Evolutionary conservation across 768 basidiomycete species (phyloP), one percentile per base, ranked within the genome.

Genomic region (Kwoniella sp.): DNA sequence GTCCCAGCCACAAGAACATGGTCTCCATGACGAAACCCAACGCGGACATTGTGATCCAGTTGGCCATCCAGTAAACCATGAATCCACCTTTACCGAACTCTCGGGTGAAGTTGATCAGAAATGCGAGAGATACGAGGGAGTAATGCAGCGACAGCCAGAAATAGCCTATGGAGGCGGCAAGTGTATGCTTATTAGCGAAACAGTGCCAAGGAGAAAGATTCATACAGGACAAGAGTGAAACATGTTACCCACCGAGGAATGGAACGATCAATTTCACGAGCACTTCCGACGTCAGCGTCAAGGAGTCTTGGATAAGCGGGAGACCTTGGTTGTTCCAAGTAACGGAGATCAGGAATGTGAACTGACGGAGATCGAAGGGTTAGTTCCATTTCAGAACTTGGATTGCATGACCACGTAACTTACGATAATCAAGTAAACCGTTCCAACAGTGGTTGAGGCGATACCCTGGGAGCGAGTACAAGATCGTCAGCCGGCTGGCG

Each of bases 41-140:
- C 0, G 69, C 74, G 21, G 67, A 55, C 66, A 70, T 70, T 10
- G 72, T 71, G 27, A 72, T 60, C 55, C 66, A 79, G 49, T 76
- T 72, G 19, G 58, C 63, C 68, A 73, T 60, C 79, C 79, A 80
- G 64, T 77, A 80, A 13, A 79, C 37, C 26, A 73, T 68, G 63
- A 80, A 81, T 24, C 79, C 79, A 36, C 71, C 72, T 25, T 71
- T 53, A 1, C 77, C 76, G 50, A 68, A 77, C 50, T 69, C 67
- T 22, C 72, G 50, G 27, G 60, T 68, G 60, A 80, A 79, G 46
- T 69, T 52, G 27, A 79, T 70, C 1, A 63, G 47, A 57, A 79
- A 81, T 1, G 78, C 80, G 27, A 78, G 48, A 0, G 77, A 76
- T 27, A 81, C 72, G 30, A 81, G 67, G n/a, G 73, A 75, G 61